Base-by-base conservation (phyloP, 495 filamentous ascomycete species). In the Aspergillus incahuasiensis region DNA sequence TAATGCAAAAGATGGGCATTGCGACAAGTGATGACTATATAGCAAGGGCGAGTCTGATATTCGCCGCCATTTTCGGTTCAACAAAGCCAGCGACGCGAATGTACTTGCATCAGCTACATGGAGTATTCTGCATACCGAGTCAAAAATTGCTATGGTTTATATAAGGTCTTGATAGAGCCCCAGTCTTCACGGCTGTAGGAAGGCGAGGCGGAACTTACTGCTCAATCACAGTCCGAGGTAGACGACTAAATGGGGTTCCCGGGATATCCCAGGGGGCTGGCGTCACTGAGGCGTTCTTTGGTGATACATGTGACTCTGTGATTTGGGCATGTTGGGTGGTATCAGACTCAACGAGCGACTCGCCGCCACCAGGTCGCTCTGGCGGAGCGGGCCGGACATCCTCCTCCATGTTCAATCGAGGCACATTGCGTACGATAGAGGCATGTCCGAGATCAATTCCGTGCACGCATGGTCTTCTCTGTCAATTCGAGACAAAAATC, bases 1-100 rank as follows among this genome's bases (percentile, higher is more conserved):
- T 55, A 82, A 74, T 46, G 82, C 68, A 54, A 84, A 89, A 15
- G 86, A 87, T 1, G 85, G 81, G 62, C 88, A 94, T 63, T 74
- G 77, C 7, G 85, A 77, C 44, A 95, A 79, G 58, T 95, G 90
- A 62, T 89, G 74, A 35, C 84, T 84, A 72, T 92, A 95, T 55
- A 95, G 79, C 51, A 82, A 72, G 3, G 83, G 69, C 44, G 84
- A 84, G 63, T 90, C 82, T 11, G 90, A 91, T 55, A 86, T 80
- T 21, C 72, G 77, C 55, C 86, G 81, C 90, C 90, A 95, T 78
- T 83, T 81, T 48, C 79, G 75, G 70, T 91, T 92, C 57, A 95
- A 71, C n/a, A 91, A 69, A n/a, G 87, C 78, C 51, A 95, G 74
- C 25, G 90, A 94, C 21, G 90, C 88, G 68, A 95, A 95, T 39